Evolutionary conservation across 441 rosid species (phyloP).

Genomic region (Erodium moschatum): DNA sequence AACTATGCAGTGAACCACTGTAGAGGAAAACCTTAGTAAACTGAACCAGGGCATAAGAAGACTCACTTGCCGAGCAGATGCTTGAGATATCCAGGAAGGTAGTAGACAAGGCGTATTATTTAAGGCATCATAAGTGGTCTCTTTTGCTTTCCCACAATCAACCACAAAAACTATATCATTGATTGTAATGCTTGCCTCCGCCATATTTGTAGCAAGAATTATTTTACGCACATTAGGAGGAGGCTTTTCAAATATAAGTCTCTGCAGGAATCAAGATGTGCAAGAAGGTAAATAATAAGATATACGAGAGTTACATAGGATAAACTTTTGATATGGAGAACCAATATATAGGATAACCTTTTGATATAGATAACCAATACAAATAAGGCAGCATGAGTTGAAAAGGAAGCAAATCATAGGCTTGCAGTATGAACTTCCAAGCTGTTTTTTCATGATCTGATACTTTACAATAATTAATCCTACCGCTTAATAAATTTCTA

Average conservation of each 20-base stretch:
- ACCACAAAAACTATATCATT: conserved; percentile 90
- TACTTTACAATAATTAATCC: neutral
- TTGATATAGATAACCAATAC: neutral
- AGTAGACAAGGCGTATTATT: conserved; percentile 96
- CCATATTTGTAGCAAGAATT: conserved; percentile 97
- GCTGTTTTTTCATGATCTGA: conserved; percentile 3
- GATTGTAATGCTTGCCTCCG: conserved; percentile 97
- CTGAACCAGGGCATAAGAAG: conserved; percentile 17
- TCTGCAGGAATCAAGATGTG: conserved; percentile 44
- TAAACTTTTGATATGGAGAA: neutral
- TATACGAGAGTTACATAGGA: conserved; percentile 11
- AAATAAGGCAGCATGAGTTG: conserved; percentile 3
- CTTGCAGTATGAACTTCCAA: neutral
- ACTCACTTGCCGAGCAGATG: conserved; percentile 83
- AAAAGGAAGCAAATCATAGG: neutral
- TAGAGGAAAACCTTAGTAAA: conserved; percentile 1
- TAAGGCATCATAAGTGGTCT: conserved; percentile 95
- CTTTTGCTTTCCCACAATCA: conserved; percentile 99
- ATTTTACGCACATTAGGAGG: conserved; percentile 79
- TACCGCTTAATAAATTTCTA: neutral
- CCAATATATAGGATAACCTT: neutral
- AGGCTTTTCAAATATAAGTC: conserved; percentile 76
- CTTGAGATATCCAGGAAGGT: conserved; percentile 98
- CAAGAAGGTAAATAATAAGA: conserved; percentile 16
- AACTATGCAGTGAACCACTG: neutral